Evolutionary conservation across 441 rosid genomes (phyloP).

Genomic region (Corymbia calophylla): DNA sequence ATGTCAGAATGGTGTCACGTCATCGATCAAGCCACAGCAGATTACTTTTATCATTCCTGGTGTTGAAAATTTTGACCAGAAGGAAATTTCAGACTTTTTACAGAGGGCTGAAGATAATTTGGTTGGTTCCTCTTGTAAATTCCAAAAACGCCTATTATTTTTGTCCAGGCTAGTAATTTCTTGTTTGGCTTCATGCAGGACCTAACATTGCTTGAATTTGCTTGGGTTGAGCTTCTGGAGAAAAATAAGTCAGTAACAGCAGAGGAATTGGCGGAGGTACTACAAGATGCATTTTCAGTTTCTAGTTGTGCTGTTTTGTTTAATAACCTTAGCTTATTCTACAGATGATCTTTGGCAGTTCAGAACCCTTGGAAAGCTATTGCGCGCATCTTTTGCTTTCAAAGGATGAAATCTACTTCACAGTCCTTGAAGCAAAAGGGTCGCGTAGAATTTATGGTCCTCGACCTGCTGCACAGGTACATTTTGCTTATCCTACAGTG

Average conservation of each 20-base stretch:
- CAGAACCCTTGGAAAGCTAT: slow-evolving; percentile 85
- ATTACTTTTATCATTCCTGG: not conserved
- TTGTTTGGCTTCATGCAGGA: slow-evolving; percentile 42
- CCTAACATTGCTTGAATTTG: slow-evolving; percentile 74
- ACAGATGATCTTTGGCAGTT: slow-evolving; percentile 85
- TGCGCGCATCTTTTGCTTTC: slow-evolving; percentile 93
- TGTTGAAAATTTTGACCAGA: not conserved
- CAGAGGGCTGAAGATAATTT: not conserved
- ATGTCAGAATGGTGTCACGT: not conserved
- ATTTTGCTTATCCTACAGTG: not conserved
- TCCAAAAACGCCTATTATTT: not conserved
- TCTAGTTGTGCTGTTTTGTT: slow-evolving; percentile 4
- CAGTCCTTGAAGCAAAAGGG: slow-evolving; percentile 63
- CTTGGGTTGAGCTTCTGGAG: slow-evolving; percentile 92
- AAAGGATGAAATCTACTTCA: slow-evolving; percentile 75
- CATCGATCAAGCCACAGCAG: not conserved
- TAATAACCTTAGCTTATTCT: slow-evolving; percentile 21
- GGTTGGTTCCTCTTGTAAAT: not conserved
- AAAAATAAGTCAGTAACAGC: slow-evolving; percentile 31
- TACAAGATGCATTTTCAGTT: not conserved
- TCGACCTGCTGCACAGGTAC: slow-evolving; percentile 66
- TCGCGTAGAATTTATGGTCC: slow-evolving; percentile 62
- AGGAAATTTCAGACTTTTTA: not conserved
- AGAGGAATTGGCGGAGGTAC: slow-evolving; percentile 16
- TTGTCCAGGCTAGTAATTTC: not conserved